These are phyloP conservation scores for Neurospora sp. DNA, from an alignment of 495 filamentous ascomycete genomes.

Conservation along the genomic window DNA sequence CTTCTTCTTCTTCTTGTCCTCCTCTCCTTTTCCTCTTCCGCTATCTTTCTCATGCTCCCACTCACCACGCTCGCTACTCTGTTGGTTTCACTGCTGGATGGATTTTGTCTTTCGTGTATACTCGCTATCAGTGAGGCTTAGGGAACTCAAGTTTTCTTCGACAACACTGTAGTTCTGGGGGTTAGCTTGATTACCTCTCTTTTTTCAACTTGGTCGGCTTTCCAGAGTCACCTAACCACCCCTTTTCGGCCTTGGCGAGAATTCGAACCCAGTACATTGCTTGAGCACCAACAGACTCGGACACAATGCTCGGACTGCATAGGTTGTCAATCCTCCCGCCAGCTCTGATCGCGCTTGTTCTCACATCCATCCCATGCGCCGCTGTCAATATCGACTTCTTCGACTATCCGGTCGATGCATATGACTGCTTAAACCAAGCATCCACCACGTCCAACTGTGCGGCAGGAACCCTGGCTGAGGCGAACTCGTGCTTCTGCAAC, in stretches of 20 bases:
- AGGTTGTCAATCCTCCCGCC: constrained; percentile 8
- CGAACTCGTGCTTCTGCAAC: constrained; percentile 35
- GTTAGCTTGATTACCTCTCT: neutral
- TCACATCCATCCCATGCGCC: constrained; percentile 15
- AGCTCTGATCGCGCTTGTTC: constrained; percentile 20
- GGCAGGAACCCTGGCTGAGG: constrained; percentile 17
- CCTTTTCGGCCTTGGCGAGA: neutral
- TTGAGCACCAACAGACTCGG: neutral
- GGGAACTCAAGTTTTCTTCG: neutral
- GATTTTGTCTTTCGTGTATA: neutral
- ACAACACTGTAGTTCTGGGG: neutral
- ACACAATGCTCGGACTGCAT: constrained; percentile 11
- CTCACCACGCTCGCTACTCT: neutral
- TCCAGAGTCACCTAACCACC: neutral
- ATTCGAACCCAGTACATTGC: neutral
- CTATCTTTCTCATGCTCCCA: neutral
- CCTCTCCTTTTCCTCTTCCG: neutral
- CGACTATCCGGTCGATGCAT: constrained; percentile 30
- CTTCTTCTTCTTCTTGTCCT: neutral
- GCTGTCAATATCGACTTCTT: constrained; percentile 29
- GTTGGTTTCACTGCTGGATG: neutral
- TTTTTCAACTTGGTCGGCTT: neutral
- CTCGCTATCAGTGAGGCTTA: neutral
- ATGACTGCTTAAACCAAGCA: constrained; percentile 28
- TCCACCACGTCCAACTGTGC: constrained; percentile 23